Conservation (phyloP, 805 yeast genomes). For the Teunomyces cretensis region DNA sequence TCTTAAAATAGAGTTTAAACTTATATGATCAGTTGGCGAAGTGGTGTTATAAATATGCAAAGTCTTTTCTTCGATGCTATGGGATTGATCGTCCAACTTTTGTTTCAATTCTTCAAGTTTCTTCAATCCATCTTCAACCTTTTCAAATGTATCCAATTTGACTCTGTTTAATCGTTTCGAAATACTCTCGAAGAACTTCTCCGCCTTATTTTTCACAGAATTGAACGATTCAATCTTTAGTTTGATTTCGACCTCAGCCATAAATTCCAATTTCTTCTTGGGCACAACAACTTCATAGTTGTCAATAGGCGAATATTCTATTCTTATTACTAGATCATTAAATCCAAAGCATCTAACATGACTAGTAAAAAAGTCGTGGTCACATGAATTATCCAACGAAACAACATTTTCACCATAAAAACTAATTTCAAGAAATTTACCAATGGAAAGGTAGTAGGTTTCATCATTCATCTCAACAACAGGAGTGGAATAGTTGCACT, state of each 20-base stretch:
- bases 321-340: constrained; percentile 71
- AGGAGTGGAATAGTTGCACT: constrained; percentile 74
- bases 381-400: constrained; percentile 53
- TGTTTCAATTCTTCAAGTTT: constrained; percentile 58
- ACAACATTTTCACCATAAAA: constrained; percentile 58
- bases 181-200: constrained; percentile 71
- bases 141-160: constrained; percentile 71
- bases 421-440: constrained; percentile 83
- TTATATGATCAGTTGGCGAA: constrained; percentile 62
- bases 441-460: constrained; percentile 89
- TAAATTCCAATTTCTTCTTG: constrained; percentile 65
- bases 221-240: constrained; percentile 64
- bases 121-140: constrained; percentile 63
- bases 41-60: constrained; percentile 54
- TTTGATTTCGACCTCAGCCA: constrained; percentile 65
- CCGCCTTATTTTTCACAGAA: constrained; percentile 52
- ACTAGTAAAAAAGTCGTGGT: constrained; percentile 77
- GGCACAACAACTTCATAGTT: constrained; percentile 82
- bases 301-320: constrained; percentile 76
- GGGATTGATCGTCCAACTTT: constrained; percentile 52
- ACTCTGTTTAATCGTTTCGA: constrained; percentile 68
- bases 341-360: constrained; percentile 84
- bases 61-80: constrained; percentile 43
- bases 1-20: constrained; percentile 67
- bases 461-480: constrained; percentile 78